A percentile compares a stretch with the other conserved stretches of the same genome.
Conservation (phyloP, 306 rosid genomes). For the Rosa rugosa region DNA sequence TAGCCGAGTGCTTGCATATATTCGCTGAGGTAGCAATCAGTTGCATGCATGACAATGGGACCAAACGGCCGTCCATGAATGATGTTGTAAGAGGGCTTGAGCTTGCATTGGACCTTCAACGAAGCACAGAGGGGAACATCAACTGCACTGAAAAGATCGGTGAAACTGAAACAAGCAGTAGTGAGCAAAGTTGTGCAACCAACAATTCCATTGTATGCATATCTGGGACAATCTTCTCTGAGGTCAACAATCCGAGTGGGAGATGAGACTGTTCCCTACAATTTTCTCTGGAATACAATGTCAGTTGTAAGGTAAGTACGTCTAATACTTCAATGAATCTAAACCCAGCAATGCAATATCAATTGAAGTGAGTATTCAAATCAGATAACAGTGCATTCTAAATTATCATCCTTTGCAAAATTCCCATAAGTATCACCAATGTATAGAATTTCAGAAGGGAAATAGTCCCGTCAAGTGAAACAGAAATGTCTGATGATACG, state of each 20-base stretch:
- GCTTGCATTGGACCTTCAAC: conserved; percentile 29
- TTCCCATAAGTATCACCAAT: background rate
- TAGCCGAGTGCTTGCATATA: conserved; percentile 11
- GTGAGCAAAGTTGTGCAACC: background rate
- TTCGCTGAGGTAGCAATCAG: conserved; percentile 14
- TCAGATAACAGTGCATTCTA: background rate
- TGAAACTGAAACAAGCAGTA: background rate
- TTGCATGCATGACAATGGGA: conserved; percentile 30
- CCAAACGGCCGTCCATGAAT: conserved; percentile 30
- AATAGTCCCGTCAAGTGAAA: no score
- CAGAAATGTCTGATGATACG: no score
- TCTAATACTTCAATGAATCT: no score
- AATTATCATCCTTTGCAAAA: background rate
- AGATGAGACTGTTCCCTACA: background rate
- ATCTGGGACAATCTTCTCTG: background rate
- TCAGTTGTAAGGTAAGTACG: no score
- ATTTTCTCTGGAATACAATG: no score
- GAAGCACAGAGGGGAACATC: background rate
- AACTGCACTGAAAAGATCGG: background rate
- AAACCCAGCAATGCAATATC: no score
- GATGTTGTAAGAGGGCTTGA: conserved; percentile 26
- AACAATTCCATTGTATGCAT: background rate
- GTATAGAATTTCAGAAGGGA: no score
- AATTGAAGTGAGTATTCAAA: no score
- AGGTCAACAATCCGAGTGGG: background rate